A percentile compares a stretch with the other conserved stretches of the same genome.
Evolutionary conservation across 2,329 filamentous ascomycete species (phyloP).

Genomic region (Epichloe elymi): DNA sequence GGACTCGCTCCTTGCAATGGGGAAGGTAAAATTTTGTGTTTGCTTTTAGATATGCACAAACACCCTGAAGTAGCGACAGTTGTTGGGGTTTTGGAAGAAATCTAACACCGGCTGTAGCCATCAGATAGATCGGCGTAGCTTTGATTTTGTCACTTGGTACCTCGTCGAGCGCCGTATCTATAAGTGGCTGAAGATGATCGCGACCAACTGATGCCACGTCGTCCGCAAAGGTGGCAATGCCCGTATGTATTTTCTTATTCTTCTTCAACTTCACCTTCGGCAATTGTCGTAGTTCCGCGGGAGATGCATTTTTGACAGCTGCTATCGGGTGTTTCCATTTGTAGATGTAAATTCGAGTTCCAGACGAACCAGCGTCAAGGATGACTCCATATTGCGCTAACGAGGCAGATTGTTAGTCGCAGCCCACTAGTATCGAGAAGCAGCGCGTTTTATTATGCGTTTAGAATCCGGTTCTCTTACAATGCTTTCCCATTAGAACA

Average conservation of each 20-base stretch:
- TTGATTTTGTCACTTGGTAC: slow-evolving; percentile 64
- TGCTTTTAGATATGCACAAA: slow-evolving; percentile 69
- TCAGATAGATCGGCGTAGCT: slow-evolving; percentile 84
- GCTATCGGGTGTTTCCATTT: slow-evolving; percentile 71
- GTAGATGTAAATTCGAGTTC: slow-evolving; percentile 89
- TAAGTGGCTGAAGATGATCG: slow-evolving; percentile 66
- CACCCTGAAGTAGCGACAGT: slow-evolving; percentile 55
- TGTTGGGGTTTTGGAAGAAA: slow-evolving; percentile 65
- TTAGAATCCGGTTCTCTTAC: slow-evolving; percentile 8
- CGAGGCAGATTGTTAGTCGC: background rate
- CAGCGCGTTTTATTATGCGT: background rate
- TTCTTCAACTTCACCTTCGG: slow-evolving; percentile 75
- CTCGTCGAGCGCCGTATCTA: slow-evolving; percentile 68
- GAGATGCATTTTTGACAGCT: slow-evolving; percentile 39
- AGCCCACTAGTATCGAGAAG: background rate
- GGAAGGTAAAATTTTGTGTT: slow-evolving; percentile 74
- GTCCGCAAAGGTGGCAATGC: slow-evolving; percentile 79
- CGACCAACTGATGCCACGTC: slow-evolving; percentile 63
- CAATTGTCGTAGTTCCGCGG: slow-evolving; percentile 42
- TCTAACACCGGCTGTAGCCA: slow-evolving; percentile 92
- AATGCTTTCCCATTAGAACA: slow-evolving; percentile 17
- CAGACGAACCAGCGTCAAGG: slow-evolving; percentile 93
- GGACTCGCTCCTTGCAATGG: slow-evolving; percentile 81
- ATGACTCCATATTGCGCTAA: slow-evolving; percentile 76
- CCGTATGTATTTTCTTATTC: slow-evolving; percentile 87